These are phyloP conservation scores for Xanthoconium separans DNA, from an alignment of 1,284 basidiomycete genomes.

Conservation along the genomic window DNA sequence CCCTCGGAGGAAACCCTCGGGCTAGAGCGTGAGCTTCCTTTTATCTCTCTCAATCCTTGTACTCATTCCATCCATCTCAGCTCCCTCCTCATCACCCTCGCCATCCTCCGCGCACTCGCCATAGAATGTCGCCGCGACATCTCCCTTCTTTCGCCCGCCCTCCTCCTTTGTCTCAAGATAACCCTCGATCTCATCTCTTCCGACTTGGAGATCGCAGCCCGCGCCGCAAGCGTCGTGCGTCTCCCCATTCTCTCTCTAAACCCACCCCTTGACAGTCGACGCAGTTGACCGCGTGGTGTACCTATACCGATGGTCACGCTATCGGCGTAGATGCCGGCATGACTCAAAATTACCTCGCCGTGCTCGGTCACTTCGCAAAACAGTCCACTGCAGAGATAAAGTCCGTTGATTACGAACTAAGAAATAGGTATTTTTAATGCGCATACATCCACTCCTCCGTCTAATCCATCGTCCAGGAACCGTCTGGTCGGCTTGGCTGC, in stretches of 20 bases:
- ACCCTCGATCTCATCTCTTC: constrained; percentile 62
- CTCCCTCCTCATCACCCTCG: constrained; percentile 83
- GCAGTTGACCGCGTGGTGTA: constrained; percentile 91
- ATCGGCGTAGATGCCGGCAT: constrained; percentile 75
- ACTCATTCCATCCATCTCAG: constrained; percentile 38
- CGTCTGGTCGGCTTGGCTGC: constrained; percentile 86
- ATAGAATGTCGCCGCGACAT: constrained; percentile 89
- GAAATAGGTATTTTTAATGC: constrained; percentile 55
- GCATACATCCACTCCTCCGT: neutral
- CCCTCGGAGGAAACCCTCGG: constrained; percentile 71
- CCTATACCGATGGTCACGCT: constrained; percentile 82
- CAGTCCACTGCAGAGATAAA: constrained; percentile 52
- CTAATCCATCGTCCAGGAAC: constrained; percentile 47
- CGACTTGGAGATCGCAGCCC: constrained; percentile 84
- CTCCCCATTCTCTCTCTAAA: neutral
- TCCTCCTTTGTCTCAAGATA: constrained; percentile 73
- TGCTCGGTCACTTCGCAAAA: constrained; percentile 67
- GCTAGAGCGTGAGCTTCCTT: constrained; percentile 69
- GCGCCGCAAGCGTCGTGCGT: constrained; percentile 81
- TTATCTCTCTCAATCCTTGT: no score
- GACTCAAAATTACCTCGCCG: constrained; percentile 70
- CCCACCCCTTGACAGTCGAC: neutral
- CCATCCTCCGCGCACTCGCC: constrained; percentile 83
- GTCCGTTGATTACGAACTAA: constrained; percentile 58
- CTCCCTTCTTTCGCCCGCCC: constrained; percentile 74